Evolutionary conservation across 768 basidiomycete genomes (phyloP), one percentile per base, ranked within the genome.

Genomic region (Kwoniella heveanensis): DNA sequence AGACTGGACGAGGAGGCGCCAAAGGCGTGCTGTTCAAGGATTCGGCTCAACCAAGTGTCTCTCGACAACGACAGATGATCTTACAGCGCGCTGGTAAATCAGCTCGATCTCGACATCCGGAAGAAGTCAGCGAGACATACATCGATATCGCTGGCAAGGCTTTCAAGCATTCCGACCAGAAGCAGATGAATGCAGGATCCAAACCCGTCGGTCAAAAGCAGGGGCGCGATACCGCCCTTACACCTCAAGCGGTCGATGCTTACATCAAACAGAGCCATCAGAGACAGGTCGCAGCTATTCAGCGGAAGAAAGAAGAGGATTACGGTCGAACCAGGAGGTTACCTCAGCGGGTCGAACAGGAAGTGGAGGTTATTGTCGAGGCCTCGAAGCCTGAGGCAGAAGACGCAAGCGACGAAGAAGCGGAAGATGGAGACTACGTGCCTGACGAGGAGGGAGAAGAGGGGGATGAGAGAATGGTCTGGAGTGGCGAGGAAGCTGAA

Each of bases 71-170:
- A 26, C 64, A 72, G 57, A 22, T 44, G 2, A 13, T 65, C 22
- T 57, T 70, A 9, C 50, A 54, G 10, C 46, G 55, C 12, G 64
- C 73, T 13, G 69, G 71, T n/a, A 67, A 64, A 58, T 57, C 49
- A 17, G 44, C 29, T 48, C 30, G 47, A 50, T 9, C 21, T 4
- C 65, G 61, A 32, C 50, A 49, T 25, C 6, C 22, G 22, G 48
- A 57, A n/a, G 64, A 61, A 8, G 25, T 64, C 0, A 67, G 65
- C 25, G 74, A 76, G 57, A 71, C 72, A 2, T 69, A 65, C 36
- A 22, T 67, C 19, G 64, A 66, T 13, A 55, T 51, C 51, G 74
- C 74, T 21, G 74, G 64, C 19, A 68, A 64, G 36, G 55, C 60
- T 5, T 71, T 62, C 44, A 21, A 54, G 13, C 74, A 76, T 44